Base-by-base conservation (phyloP, 2,329 filamentous ascomycete genomes). In the Tolypocladium nubicola region DNA sequence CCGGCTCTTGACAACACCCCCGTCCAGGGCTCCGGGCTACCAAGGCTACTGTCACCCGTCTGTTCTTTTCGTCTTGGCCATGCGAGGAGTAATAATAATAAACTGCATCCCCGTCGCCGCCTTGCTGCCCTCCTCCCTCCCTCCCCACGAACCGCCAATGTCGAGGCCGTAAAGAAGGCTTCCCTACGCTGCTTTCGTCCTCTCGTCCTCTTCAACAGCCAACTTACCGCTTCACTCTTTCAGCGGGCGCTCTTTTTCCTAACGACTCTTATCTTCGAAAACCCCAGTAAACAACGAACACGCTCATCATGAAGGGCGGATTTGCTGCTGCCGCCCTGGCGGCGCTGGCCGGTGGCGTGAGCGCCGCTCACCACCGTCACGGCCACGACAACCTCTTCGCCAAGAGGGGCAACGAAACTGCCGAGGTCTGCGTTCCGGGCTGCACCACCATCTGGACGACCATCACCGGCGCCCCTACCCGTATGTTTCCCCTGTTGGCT, bases 221-320 rank as follows among this genome's bases (percentile, higher is more conserved):
- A 70, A 78, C 74, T 68, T 65, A 86, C 86, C 86, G 86, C 86
- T 89, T 89, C 87, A 90, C 85, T 90, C 89, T 73, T 90, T 92
- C 77, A 91, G 88, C 88, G 88, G 88, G 83, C 86, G 85, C 78
- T 89, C 85, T 75, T 88, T 87, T 69, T 61, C 57, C 52, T 56
- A 35, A 54, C 41, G n/a, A 39, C 14, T 59, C 21, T 55, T n/a
- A 10, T 39, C 39, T 57, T 56, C 47, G 45, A 30, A 30, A 49
- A 30, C 14, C 14, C 45, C 14, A 19, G 23, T 30, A 50, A 21
- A 33, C 26, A 26, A 26, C 43, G 5, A 13, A 26, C 21, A 9
- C 11, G 33, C 56, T 69, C 76, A 87, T 69, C 47, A 94, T 94
- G 89, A 94, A 89, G 87, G 84, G 80, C 68, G 79, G 80, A 68